Percentiles rank a stretch among this genome's conserved stretches.
Evolutionary conservation across 75 land plant species (phyloP).

Genomic region (Sequoiadendron giganteum): DNA sequence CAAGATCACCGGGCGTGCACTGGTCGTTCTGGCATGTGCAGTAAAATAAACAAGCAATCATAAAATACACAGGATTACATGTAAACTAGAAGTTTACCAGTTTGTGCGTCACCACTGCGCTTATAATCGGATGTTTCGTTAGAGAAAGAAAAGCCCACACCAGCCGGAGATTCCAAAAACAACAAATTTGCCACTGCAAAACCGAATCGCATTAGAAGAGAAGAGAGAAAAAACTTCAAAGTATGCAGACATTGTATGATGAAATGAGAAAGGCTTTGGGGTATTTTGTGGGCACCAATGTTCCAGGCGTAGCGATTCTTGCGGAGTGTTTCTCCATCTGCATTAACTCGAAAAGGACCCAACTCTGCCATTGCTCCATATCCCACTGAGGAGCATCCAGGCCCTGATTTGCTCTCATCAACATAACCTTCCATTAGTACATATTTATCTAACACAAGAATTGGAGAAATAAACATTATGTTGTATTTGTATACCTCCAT

Average conservation of each 20-base stretch:
- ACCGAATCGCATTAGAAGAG: not conserved
- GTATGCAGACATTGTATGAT: not conserved
- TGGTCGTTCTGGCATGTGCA: not conserved
- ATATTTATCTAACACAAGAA: not conserved
- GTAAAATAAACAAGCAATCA: not conserved
- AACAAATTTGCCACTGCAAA: constrained; percentile 21
- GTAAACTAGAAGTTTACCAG: constrained; percentile 12
- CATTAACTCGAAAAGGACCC: constrained; percentile 67
- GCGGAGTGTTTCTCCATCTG: constrained; percentile 64
- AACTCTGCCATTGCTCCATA: constrained; percentile 78
- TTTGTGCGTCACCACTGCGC: constrained; percentile 11
- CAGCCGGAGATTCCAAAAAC: constrained; percentile 34
- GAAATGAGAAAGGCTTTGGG: not conserved
- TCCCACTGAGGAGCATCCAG: constrained; percentile 92
- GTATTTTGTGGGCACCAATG: constrained; percentile 15
- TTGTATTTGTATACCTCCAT: constrained; percentile 36
- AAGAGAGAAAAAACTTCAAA: not conserved
- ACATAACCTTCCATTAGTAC: not conserved
- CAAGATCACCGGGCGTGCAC: not conserved
- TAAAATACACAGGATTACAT: not conserved
- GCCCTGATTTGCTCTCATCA: constrained; percentile 36
- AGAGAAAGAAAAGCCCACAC: constrained; percentile 26
- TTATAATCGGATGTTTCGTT: constrained; percentile 11
- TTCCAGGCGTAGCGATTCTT: constrained; percentile 71
- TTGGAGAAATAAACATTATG: not conserved